phyloP scores from a whole-genome alignment of 2,329 filamentous ascomycete species.

The Diaporthe vexans region DNA sequence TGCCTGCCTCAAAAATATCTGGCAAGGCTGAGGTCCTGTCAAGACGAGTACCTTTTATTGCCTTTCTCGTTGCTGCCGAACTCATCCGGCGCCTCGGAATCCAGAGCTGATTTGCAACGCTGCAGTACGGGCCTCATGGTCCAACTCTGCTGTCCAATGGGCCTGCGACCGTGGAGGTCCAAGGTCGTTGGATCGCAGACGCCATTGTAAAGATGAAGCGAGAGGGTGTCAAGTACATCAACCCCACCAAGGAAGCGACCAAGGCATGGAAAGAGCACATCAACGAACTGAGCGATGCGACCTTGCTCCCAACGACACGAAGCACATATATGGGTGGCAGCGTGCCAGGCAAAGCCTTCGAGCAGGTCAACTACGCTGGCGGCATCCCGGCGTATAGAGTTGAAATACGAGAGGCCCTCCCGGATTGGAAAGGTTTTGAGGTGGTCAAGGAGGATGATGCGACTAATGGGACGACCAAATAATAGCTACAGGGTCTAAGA shows the following conservation, averaged over 20 bases:
- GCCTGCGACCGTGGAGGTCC: slow-evolving; percentile 66
- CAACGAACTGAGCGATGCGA: slow-evolving; percentile 59
- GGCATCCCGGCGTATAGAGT: slow-evolving; percentile 54
- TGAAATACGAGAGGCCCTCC: slow-evolving; percentile 52
- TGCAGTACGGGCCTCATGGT: slow-evolving; percentile 66
- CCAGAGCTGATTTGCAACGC: background rate
- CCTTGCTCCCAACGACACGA: slow-evolving; percentile 62
- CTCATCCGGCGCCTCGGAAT: background rate
- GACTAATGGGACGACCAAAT: background rate
- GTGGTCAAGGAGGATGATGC: slow-evolving; percentile 31
- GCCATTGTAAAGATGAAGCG: slow-evolving; percentile 62
- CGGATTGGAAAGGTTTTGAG: slow-evolving; percentile 53
- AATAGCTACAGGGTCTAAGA: background rate
- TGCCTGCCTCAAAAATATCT: background rate
- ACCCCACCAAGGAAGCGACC: slow-evolving; percentile 61
- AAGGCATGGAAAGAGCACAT: slow-evolving; percentile 64
- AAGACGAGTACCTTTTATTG: background rate
- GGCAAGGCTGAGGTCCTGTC: background rate
- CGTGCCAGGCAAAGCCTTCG: slow-evolving; percentile 66
- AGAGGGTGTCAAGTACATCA: slow-evolving; percentile 63
- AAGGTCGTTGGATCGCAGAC: slow-evolving; percentile 69
- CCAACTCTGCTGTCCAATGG: slow-evolving; percentile 70
- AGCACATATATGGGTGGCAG: slow-evolving; percentile 66
- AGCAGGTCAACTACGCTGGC: slow-evolving; percentile 64
- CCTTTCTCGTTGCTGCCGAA: background rate